A percentile compares a stretch with the other conserved stretches of the same genome.
These are phyloP conservation scores for Gnomoniopsis smithogilvyi DNA, from an alignment of 2,329 filamentous ascomycete genomes.

Conservation along the genomic window DNA sequence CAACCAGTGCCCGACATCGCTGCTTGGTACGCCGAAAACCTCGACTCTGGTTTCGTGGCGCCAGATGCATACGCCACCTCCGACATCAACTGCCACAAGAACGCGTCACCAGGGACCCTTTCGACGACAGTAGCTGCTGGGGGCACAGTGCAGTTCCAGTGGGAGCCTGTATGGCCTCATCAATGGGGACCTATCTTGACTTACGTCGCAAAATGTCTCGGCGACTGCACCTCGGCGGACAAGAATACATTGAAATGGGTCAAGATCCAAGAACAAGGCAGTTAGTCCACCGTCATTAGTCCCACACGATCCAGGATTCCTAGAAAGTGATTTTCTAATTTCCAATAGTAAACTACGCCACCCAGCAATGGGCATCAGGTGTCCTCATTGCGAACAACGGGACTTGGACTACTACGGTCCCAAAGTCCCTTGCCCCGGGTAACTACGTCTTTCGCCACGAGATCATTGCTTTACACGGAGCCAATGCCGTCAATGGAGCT, in stretches of 20 bases:
- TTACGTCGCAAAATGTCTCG: neutral
- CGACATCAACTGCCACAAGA: slow-evolving; percentile 62
- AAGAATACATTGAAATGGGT: neutral
- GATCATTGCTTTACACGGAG: slow-evolving; percentile 37
- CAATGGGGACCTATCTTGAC: neutral
- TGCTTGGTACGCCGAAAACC: slow-evolving; percentile 51
- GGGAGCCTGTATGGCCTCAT: slow-evolving; percentile 37
- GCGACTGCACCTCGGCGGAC: neutral
- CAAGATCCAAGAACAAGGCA: neutral
- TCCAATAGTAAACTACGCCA: slow-evolving; percentile 40
- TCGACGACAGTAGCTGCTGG: slow-evolving; percentile 54
- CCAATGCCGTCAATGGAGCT: slow-evolving; percentile 22
- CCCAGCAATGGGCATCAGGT: slow-evolving; percentile 38
- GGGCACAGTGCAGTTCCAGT: slow-evolving; percentile 53
- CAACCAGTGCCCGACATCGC: slow-evolving; percentile 30
- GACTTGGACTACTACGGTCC: slow-evolving; percentile 45
- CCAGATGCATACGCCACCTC: slow-evolving; percentile 40
- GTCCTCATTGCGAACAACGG: slow-evolving; percentile 51
- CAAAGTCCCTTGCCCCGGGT: slow-evolving; percentile 37
- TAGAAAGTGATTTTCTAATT: slow-evolving; percentile 37
- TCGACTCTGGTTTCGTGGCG: slow-evolving; percentile 51
- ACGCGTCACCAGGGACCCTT: slow-evolving; percentile 42
- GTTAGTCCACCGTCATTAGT: neutral
- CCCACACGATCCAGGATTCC: neutral
- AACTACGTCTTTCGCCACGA: slow-evolving; percentile 55